phyloP scores from a whole-genome alignment of 441 rosid species.

The Mallotus japonicus region DNA sequence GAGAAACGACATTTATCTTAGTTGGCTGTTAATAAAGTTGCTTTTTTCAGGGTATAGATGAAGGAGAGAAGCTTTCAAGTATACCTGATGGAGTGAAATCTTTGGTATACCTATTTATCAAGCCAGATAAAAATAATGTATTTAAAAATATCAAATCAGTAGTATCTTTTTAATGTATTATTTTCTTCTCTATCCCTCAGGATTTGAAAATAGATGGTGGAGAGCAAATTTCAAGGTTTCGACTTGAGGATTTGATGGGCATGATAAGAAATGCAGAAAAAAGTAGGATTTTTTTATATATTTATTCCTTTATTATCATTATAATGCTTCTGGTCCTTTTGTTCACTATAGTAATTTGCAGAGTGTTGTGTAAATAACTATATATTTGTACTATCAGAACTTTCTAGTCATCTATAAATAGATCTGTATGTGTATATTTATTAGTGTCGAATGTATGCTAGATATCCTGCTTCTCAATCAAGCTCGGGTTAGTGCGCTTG shows the following conservation, averaged over 20 bases:
- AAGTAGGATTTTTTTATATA: conserved; percentile 43
- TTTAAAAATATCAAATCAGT: too few species aligned
- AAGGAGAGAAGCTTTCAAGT: conserved; percentile 10
- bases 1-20: too few species aligned
- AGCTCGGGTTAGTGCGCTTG: conserved; percentile 75
- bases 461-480: conserved; percentile 85
- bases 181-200: conserved; percentile 37
- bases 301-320: conserved; percentile 11
- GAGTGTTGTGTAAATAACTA: not conserved
- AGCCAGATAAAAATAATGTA: not conserved
- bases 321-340: not conserved
- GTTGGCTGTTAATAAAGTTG: not conserved
- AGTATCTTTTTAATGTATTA: too few species aligned
- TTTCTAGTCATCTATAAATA: conserved; percentile 1
- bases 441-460: conserved; percentile 28
- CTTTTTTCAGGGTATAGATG: conserved; percentile 17
- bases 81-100: conserved; percentile 12
- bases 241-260: conserved; percentile 59
- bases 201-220: conserved; percentile 43
- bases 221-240: conserved; percentile 47
- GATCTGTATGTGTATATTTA: conserved; percentile 12
- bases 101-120: conserved; percentile 11
- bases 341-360: not conserved
- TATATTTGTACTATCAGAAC: conserved; percentile 4
- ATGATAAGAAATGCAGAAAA: conserved; percentile 85